Evolutionary conservation across 208 protist genomes (phyloP).

Genomic region (Phytomonas francai): DNA sequence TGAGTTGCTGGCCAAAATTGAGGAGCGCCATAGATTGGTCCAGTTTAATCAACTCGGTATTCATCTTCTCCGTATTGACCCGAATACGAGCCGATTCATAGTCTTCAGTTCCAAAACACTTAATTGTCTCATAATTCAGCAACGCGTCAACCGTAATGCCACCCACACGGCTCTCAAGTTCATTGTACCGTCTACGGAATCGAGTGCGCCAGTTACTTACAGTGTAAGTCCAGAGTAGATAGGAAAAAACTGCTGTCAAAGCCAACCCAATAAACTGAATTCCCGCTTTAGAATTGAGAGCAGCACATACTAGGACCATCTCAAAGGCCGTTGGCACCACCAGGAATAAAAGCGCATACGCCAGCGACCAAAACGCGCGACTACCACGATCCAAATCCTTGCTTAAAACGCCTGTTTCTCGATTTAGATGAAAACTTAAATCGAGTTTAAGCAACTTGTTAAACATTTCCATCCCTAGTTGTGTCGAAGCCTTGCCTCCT

Average conservation of each 20-base stretch:
- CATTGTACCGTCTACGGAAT: conserved; percentile 87
- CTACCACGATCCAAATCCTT: conserved; percentile 90
- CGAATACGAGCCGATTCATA: conserved; percentile 75
- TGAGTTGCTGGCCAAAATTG: conserved; percentile 93
- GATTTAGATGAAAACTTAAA: conserved; percentile 82
- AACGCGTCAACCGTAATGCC: conserved; percentile 89
- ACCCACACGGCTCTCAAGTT: conserved; percentile 82
- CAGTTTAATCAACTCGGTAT: conserved; percentile 64
- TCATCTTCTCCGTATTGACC: conserved; percentile 68
- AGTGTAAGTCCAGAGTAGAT: conserved; percentile 81
- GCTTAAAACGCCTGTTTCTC: conserved; percentile 87
- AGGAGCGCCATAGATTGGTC: conserved; percentile 86
- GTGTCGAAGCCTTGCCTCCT: conserved; percentile 71
- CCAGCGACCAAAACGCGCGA: conserved; percentile 84
- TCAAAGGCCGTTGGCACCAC: conserved; percentile 91
- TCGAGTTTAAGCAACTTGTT: conserved; percentile 83
- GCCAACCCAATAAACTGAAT: conserved; percentile 82
- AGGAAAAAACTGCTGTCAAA: conserved; percentile 68
- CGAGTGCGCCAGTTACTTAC: conserved; percentile 88
- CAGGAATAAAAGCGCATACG: conserved; percentile 88
- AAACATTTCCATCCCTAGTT: conserved; percentile 84
- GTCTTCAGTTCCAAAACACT: conserved; percentile 89
- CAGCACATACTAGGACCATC: conserved; percentile 83
- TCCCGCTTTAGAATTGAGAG: conserved; percentile 79
- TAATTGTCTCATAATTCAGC: conserved; percentile 94